Conservation (phyloP, 805 yeast genomes). For the Yarrowia yakushimensis region DNA sequence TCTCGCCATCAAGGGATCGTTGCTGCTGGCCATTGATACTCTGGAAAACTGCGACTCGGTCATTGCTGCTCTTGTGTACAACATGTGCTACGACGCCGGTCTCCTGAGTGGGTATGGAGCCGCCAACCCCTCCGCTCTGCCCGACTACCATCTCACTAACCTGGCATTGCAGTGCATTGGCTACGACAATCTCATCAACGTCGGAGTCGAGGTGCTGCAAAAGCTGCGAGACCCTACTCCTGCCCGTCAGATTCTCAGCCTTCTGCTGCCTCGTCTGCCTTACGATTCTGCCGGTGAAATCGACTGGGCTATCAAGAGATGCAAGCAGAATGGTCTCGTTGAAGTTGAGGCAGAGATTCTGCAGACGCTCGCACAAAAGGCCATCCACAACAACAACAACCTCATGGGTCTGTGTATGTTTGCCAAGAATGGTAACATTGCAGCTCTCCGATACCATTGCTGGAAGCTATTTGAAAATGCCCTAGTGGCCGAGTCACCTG, state of each 20-base stretch:
- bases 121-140: slow-evolving; percentile 9
- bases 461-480: slow-evolving; percentile 35
- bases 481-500: slow-evolving; percentile 27
- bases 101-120: slow-evolving; percentile 33
- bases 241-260: slow-evolving; percentile 13
- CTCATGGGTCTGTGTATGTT: slow-evolving; percentile 33
- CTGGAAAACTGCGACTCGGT: slow-evolving; percentile 34
- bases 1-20: slow-evolving; percentile 33
- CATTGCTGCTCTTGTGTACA: slow-evolving; percentile 35
- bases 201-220: background rate
- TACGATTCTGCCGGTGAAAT: background rate
- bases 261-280: background rate
- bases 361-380: slow-evolving; percentile 16
- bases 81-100: slow-evolving; percentile 34
- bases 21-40: slow-evolving; percentile 31
- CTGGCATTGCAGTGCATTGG: slow-evolving; percentile 26
- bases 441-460: slow-evolving; percentile 29
- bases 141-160: slow-evolving; percentile 21
- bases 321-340: slow-evolving; percentile 12
- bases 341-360: slow-evolving; percentile 1
- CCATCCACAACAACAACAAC: slow-evolving; percentile 23
- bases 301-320: background rate
- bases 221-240: background rate
- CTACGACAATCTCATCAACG: slow-evolving; percentile 25
- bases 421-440: slow-evolving; percentile 29